Evolutionary conservation across 2,329 filamentous ascomycete species (phyloP).

Genomic region (Knoxdaviesia proteae): DNA sequence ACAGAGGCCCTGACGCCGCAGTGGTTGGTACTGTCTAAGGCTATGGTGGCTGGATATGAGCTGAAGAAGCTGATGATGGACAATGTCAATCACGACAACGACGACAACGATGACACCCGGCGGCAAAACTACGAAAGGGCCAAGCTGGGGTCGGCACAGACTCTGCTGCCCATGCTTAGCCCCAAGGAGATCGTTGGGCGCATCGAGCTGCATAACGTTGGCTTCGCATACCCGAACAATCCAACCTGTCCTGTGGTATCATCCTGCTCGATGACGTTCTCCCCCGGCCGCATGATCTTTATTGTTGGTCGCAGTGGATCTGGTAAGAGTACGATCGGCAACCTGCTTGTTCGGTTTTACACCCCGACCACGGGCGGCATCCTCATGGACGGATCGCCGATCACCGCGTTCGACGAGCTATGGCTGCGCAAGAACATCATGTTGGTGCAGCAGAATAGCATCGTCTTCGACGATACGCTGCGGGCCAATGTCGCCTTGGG

Average conservation of each 20-base stretch:
- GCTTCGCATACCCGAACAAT: constrained; percentile 62
- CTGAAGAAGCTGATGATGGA: constrained; percentile 6
- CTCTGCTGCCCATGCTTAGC: no score
- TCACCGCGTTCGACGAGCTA: constrained; percentile 38
- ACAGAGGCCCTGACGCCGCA: constrained; percentile 58
- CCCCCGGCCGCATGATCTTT: constrained; percentile 53
- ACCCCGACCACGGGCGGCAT: constrained; percentile 43
- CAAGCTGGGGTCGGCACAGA: no score
- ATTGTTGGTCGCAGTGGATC: constrained; percentile 75
- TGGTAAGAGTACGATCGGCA: constrained; percentile 76
- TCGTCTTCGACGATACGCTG: constrained; percentile 66
- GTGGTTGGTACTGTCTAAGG: constrained; percentile 58
- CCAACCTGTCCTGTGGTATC: constrained; percentile 37
- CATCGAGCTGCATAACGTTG: no score
- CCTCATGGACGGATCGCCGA: constrained; percentile 40
- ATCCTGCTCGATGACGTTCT: constrained; percentile 46
- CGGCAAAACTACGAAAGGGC: no score
- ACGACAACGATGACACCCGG: no score
- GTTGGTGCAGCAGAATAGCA: constrained; percentile 65
- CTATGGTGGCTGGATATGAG: constrained; percentile 47
- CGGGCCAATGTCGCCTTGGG: constrained; percentile 63
- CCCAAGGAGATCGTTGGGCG: no score
- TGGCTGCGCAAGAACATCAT: constrained; percentile 67
- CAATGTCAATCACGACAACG: constrained; percentile 8
- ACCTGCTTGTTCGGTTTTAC: constrained; percentile 64